Evolutionary conservation across 495 filamentous ascomycete species (phyloP).

Genomic region (Neurospora cerealis): DNA sequence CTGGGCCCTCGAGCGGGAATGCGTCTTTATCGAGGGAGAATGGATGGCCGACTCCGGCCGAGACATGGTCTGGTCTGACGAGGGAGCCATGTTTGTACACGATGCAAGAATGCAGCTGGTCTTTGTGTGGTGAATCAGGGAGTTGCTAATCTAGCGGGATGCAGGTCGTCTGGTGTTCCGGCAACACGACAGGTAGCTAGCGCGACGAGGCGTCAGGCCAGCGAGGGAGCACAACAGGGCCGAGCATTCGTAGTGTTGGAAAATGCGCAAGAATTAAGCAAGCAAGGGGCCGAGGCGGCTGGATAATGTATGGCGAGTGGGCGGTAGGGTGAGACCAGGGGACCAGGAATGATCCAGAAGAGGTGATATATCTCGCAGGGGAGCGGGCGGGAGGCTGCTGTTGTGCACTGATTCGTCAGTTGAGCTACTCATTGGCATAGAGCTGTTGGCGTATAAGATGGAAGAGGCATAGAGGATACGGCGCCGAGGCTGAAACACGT

Average conservation of each 20-base stretch:
- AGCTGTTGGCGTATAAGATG: neutral
- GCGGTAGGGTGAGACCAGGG: neutral
- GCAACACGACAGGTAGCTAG: neutral
- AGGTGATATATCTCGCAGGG: neutral
- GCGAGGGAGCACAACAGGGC: neutral
- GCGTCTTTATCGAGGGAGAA: conserved; percentile 27
- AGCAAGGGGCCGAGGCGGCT: neutral
- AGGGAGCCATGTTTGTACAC: conserved; percentile 10
- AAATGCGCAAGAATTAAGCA: neutral
- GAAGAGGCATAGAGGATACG: neutral
- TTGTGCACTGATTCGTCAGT: neutral
- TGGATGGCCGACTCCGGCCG: conserved; percentile 28
- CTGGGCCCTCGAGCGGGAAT: conserved; percentile 32
- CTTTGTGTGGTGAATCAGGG: neutral
- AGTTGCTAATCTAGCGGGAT: neutral
- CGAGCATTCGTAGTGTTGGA: neutral
- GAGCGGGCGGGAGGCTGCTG: neutral
- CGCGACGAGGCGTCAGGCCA: neutral
- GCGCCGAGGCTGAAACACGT: neutral
- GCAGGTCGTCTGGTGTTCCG: neutral
- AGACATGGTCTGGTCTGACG: conserved; percentile 30
- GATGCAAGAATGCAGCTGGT: neutral
- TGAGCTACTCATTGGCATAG: neutral
- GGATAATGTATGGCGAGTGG: neutral
- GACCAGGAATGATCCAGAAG: neutral